Percentiles rank a stretch among this genome's conserved stretches.
Conservation (phyloP, 805 yeast genomes). For the Sugiyamaella mastotermitis region DNA sequence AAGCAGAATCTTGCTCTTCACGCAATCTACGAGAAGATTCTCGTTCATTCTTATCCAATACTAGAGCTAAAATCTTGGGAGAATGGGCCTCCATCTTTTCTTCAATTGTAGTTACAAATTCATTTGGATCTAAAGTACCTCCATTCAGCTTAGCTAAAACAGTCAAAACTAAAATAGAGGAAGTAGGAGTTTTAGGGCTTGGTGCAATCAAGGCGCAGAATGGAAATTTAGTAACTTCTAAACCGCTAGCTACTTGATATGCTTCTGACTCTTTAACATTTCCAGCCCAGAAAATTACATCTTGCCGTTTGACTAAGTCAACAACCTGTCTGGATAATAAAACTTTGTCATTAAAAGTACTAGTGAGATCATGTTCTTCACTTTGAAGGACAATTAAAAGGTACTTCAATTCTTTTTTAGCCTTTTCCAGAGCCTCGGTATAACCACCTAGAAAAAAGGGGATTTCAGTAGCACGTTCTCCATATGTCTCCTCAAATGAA, state of each 20-base stretch:
- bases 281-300: conserved; percentile 81
- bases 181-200: conserved; percentile 39
- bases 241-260: conserved; percentile 69
- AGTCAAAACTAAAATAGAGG: conserved; percentile 46
- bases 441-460: conserved; percentile 67
- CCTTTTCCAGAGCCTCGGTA: conserved; percentile 66
- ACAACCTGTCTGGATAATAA: conserved; percentile 44
- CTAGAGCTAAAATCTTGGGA: conserved; percentile 51
- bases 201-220: conserved; percentile 70
- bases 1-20: conserved; percentile 72
- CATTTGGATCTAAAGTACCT: conserved; percentile 30
- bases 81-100: conserved; percentile 48
- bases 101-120: conserved; percentile 39
- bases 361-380: conserved; percentile 59
- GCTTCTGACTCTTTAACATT: conserved; percentile 77
- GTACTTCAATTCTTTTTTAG: conserved; percentile 66
- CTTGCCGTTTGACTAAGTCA: conserved; percentile 41
- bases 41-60: conserved; percentile 57
- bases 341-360: conserved; percentile 46
- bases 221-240: conserved; percentile 72
- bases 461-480: conserved; percentile 12
- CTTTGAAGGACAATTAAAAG: conserved; percentile 69
- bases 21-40: conserved; percentile 51
- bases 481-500: conserved; percentile 44
- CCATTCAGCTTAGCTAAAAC: conserved; percentile 64